Percentiles rank a stretch among this genome's conserved stretches.
Conservation (phyloP, 305 asterid genomes). For the Fraxinus baroniana region DNA sequence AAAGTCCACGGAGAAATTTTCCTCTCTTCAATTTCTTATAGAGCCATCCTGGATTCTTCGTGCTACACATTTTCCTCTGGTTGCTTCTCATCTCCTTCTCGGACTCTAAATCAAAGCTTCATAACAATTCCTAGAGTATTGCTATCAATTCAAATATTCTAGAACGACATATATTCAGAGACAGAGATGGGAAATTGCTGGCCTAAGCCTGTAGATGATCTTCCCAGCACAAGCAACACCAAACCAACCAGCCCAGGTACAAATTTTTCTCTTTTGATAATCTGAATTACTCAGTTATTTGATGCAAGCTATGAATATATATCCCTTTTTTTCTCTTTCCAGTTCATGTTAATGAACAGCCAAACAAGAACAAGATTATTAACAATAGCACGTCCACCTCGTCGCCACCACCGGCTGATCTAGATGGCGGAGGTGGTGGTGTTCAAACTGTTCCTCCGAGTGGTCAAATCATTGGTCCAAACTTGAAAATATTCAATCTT, state of each 20-base stretch:
- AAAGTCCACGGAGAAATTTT: slow-evolving; percentile 16
- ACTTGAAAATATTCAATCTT: slow-evolving; percentile 44
- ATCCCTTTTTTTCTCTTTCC: not conserved
- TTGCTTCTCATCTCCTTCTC: slow-evolving; percentile 35
- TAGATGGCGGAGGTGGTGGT: slow-evolving; percentile 8
- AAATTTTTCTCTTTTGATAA: not conserved
- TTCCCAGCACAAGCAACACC: slow-evolving; percentile 28
- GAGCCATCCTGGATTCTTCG: slow-evolving; percentile 11
- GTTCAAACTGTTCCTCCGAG: slow-evolving; percentile 28
- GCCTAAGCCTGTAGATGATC: slow-evolving; percentile 57
- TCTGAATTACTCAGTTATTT: not conserved
- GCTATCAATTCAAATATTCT: not conserved
- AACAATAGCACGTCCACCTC: not conserved
- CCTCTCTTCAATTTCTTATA: not conserved
- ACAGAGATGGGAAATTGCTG: slow-evolving; percentile 77
- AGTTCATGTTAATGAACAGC: not conserved
- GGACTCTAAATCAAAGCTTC: slow-evolving; percentile 5
- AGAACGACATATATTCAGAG: slow-evolving; percentile 8
- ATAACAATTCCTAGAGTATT: not conserved
- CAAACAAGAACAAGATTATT: not conserved
- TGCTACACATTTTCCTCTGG: slow-evolving; percentile 22
- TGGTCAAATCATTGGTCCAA: slow-evolving; percentile 43
- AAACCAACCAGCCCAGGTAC: slow-evolving; percentile 47
- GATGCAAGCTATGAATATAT: not conserved
- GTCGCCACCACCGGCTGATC: not conserved